Base-by-base conservation (phyloP, 257 asterid species). In the Nicotiana paniculata region DNA sequence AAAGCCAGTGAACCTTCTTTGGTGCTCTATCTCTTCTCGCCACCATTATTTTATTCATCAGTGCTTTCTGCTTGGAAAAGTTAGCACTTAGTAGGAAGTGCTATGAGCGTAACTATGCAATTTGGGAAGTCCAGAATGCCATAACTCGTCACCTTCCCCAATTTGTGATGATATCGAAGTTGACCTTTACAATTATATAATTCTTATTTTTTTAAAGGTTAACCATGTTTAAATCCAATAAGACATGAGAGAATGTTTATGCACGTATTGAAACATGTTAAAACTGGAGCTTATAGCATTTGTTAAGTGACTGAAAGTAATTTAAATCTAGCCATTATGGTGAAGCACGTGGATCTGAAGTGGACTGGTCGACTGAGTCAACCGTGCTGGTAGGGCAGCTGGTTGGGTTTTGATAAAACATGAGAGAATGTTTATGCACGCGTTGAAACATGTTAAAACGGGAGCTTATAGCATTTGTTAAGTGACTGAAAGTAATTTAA, bases 311-410 rank as follows among this genome's bases (percentile, higher is more conserved):
- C 24, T 13, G 79, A 32, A 72, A 46, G 35, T 72, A 8, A 72
- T 70, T 39, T 43, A 39, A 70, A 21, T 70, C 79, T 72, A 72
- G 61, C 79, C 61, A 72, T 72, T 72, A 72, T 46, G 79, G 79
- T 72, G 79, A 72, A 46, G 79, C 59, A 46, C 24, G 8, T 24
- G 79, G 79, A 72, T 57, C 63, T 57, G 26, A 57, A 17, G 63
- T 57, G 63, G 59, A 26, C 63, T 57, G 63, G 24, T 21, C 24
- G 24, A 21, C 24, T 21, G 24, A 0, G 18, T 48, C 39, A 2
- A 72, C 61, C 18, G n/a, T 72, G 51, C 39, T 72, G 26, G 61
- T 13, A 24, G 24, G 11, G 8, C 39, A 11, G 4, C 77, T 4
- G 77, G 55, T 69, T 37, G 77, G 59, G 12, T 24, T 72, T 72